Conservation (phyloP, 495 filamentous ascomycete genomes). For the Cercophora sp. region DNA sequence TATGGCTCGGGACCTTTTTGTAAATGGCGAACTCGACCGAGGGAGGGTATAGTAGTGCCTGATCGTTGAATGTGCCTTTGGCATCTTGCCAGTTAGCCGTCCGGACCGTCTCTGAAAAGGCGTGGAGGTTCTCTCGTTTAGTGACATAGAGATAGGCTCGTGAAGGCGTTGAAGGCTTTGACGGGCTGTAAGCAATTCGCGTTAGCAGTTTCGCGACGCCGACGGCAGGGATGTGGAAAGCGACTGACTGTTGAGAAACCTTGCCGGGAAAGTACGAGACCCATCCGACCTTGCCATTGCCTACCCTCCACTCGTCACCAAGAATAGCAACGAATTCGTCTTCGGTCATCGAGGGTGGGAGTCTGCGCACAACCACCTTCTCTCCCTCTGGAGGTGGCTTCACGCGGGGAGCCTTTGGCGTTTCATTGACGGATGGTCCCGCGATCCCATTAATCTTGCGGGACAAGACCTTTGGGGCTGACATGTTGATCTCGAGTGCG, state of each 20-base stretch:
- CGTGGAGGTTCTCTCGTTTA: constrained; percentile 52
- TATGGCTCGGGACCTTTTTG: constrained; percentile 66
- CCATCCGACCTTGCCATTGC: constrained; percentile 81
- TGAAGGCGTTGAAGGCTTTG: constrained; percentile 70
- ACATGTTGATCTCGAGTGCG: constrained; percentile 14
- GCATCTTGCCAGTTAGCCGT: constrained; percentile 67
- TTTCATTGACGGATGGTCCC: constrained; percentile 41
- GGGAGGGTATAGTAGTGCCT: constrained; percentile 68
- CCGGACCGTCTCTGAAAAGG: constrained; percentile 64
- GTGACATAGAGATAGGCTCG: constrained; percentile 75
- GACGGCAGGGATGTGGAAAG: not conserved
- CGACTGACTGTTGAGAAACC: constrained; percentile 77
- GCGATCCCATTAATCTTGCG: constrained; percentile 30
- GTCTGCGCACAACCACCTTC: constrained; percentile 79
- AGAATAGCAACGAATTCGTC: constrained; percentile 68
- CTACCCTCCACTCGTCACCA: constrained; percentile 78
- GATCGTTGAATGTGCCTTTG: constrained; percentile 61
- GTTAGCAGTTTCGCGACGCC: constrained; percentile 1
- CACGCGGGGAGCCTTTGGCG: constrained; percentile 43
- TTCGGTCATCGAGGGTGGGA: constrained; percentile 82
- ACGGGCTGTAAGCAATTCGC: constrained; percentile 50
- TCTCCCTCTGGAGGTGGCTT: constrained; percentile 62
- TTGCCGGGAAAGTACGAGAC: constrained; percentile 74
- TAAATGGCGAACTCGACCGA: constrained; percentile 77
- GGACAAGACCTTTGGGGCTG: constrained; percentile 32